Evolutionary conservation across 2,329 filamentous ascomycete genomes (phyloP).

Genomic region (Colletotrichum tropicale): DNA sequence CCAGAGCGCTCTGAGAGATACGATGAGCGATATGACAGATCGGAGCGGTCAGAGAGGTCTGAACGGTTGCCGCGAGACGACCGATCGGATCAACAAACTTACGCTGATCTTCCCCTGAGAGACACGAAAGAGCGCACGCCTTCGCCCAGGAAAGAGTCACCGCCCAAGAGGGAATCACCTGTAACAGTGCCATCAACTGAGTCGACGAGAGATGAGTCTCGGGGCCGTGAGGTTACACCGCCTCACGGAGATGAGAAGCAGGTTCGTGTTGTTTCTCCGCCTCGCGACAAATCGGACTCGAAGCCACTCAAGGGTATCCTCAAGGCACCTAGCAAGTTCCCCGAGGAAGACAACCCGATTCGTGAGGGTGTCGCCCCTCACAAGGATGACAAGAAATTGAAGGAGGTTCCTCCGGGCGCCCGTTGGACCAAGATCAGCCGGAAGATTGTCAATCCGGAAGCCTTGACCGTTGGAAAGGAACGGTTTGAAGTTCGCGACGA

Average conservation of each 20-base stretch:
- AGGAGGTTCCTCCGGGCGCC: constrained; percentile 77
- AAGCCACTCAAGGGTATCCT: constrained; percentile 84
- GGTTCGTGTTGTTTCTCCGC: constrained; percentile 75
- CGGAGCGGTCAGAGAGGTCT: neutral
- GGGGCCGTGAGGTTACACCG: constrained; percentile 45
- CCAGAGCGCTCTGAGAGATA: neutral
- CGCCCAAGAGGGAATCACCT: constrained; percentile 8
- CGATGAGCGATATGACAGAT: neutral
- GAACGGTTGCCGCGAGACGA: neutral
- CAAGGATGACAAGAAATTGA: constrained; percentile 78
- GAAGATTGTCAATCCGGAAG: constrained; percentile 86
- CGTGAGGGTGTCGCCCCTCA: constrained; percentile 93
- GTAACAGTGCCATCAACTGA: constrained; percentile 11
- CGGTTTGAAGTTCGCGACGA: constrained; percentile 91
- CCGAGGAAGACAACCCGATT: constrained; percentile 82
- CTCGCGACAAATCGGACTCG: constrained; percentile 64
- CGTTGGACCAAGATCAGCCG: constrained; percentile 94
- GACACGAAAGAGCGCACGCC: constrained; percentile 10
- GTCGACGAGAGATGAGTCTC: constrained; percentile 34
- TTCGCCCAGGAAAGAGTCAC: constrained; percentile 16
- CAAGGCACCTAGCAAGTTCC: constrained; percentile 85
- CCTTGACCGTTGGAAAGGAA: constrained; percentile 85
- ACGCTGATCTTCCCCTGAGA: constrained; percentile 9
- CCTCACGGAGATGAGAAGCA: constrained; percentile 46
- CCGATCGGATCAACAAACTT: constrained; percentile 5